Evolutionary conservation across 1,139 yeast genomes (phyloP).

Genomic region (Hyphopichia wangnamkhiaoensis): DNA sequence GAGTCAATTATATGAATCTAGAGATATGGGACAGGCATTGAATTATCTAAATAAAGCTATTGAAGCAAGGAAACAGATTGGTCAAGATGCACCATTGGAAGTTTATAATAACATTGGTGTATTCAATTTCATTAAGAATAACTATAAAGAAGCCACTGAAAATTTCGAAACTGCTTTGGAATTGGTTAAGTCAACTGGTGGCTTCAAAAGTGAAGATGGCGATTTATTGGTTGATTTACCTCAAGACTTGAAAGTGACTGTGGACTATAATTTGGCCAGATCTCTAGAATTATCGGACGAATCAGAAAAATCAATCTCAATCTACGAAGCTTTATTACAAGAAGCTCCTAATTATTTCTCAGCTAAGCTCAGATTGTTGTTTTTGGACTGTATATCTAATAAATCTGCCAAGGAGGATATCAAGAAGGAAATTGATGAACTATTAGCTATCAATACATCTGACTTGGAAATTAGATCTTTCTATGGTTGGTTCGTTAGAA

Average conservation of each 20-base stretch:
- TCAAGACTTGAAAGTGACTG: conserved; percentile 43
- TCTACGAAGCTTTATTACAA: conserved; percentile 57
- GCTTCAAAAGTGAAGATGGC: conserved; percentile 26
- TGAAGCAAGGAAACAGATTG: conserved; percentile 47
- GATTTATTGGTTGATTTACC: conserved; percentile 26
- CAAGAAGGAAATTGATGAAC: conserved; percentile 51
- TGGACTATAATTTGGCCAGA: conserved; percentile 66
- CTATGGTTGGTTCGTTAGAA: conserved; percentile 84
- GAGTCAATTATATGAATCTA: conserved; percentile 66
- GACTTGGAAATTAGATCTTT: conserved; percentile 86
- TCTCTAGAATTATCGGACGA: conserved; percentile 51
- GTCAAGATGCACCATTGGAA: conserved; percentile 60
- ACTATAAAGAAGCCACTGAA: conserved; percentile 42
- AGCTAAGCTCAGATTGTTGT: conserved; percentile 72
- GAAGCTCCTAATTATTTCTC: conserved; percentile 72
- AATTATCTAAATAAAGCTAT: conserved; percentile 59
- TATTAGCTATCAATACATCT: conserved; percentile 56
- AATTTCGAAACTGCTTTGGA: conserved; percentile 53
- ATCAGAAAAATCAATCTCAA: conserved; percentile 41
- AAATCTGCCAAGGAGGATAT: conserved; percentile 43
- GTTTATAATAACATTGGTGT: conserved; percentile 86
- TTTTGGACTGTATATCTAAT: conserved; percentile 44
- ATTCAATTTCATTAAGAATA: conserved; percentile 68
- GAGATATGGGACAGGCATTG: conserved; percentile 59
- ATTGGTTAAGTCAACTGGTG: conserved; percentile 16